Evolutionary conservation across 2,329 filamentous ascomycete genomes (phyloP).

Genomic region (Cordyceps fumosorosea): DNA sequence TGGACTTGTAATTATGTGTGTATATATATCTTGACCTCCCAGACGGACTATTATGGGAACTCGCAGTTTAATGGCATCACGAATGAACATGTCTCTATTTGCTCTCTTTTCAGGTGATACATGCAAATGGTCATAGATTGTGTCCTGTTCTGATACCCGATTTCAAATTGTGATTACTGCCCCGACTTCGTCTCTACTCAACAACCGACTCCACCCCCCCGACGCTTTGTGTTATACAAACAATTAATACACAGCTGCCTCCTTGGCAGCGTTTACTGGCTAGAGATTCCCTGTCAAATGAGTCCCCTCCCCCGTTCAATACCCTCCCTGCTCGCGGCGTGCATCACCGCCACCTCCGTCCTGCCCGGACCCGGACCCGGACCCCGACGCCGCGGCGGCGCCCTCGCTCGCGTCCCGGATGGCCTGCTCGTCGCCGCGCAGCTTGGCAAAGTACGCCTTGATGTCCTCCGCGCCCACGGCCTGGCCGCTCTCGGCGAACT

Average conservation of each 20-base stretch:
- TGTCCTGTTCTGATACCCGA: not conserved
- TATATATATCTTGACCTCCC: not conserved
- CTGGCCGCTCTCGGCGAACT: conserved; percentile 86
- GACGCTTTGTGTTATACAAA: not conserved
- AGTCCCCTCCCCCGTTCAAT: conserved; percentile 25
- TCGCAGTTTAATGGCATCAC: not conserved
- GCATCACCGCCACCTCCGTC: conserved; percentile 24
- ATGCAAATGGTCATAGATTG: not conserved
- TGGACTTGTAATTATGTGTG: not conserved
- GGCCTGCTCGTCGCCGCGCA: conserved; percentile 77
- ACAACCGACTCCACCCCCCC: not conserved
- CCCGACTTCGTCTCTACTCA: not conserved
- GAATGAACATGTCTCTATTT: not conserved
- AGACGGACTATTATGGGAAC: not conserved
- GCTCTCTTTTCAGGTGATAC: not conserved
- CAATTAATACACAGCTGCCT: not conserved
- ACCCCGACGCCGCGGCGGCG: conserved; percentile 32
- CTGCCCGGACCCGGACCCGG: conserved; percentile 27
- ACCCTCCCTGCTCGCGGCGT: conserved; percentile 48
- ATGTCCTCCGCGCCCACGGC: conserved; percentile 92
- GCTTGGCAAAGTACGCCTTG: conserved; percentile 90
- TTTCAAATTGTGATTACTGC: not conserved
- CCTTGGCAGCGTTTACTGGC: not conserved
- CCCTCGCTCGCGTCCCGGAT: conserved; percentile 57
- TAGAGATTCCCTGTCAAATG: not conserved